These are phyloP conservation scores for Cinchona pubescens DNA, from an alignment of 257 asterid genomes.

Conservation along the genomic window DNA sequence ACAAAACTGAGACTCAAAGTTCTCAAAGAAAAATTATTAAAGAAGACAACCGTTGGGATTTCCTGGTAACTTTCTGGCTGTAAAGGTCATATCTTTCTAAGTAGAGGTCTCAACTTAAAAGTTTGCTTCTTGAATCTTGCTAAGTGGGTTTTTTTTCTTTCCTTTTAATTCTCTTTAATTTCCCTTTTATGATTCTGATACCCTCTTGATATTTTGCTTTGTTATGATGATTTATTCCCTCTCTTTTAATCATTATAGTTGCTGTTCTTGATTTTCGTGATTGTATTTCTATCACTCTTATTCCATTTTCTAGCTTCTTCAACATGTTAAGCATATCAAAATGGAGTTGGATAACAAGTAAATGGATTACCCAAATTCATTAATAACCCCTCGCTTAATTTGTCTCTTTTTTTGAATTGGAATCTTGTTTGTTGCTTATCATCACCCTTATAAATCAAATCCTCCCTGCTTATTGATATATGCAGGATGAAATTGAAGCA, in stretches of 20 bases:
- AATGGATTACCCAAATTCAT: not conserved
- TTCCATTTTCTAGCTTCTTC: not conserved
- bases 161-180: not conserved
- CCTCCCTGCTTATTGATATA: constrained; percentile 16
- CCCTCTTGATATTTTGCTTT: not conserved
- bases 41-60: constrained; percentile 33
- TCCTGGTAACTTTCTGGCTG: constrained; percentile 28
- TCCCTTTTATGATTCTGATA: not conserved
- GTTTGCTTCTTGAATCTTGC: not conserved
- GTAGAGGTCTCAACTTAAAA: not conserved
- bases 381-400: not conserved
- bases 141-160: not conserved
- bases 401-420: too few species aligned
- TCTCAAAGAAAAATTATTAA: constrained; percentile 15
- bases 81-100: not conserved
- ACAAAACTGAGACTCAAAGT: constrained; percentile 6
- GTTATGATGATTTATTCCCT: not conserved
- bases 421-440: too few species aligned
- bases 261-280: not conserved
- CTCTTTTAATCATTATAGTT: not conserved
- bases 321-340: not conserved
- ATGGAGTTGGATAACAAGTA: not conserved
- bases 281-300: not conserved
- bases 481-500: constrained; percentile 52
- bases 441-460: too few species aligned